Evolutionary conservation across 805 yeast species (phyloP).

Genomic region (Zygosaccharomyces siamensis): DNA sequence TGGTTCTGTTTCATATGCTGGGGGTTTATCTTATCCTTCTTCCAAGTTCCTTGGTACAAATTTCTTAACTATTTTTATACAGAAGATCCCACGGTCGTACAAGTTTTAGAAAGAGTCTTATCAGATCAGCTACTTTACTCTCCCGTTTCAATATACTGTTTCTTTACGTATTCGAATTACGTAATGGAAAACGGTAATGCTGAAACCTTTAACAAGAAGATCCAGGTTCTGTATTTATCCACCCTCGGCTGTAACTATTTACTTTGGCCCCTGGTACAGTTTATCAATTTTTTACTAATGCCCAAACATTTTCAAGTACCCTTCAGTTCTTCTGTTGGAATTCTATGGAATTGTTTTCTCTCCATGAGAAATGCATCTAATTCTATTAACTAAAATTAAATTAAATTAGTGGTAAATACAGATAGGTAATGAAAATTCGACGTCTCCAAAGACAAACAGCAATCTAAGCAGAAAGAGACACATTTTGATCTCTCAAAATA

Average conservation of each 20-base stretch:
- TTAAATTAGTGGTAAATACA: not conserved
- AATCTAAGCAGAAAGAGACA: slow-evolving; percentile 7
- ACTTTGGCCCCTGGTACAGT: slow-evolving; percentile 82
- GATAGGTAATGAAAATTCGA: not conserved
- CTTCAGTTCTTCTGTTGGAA: slow-evolving; percentile 79
- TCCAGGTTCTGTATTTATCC: slow-evolving; percentile 59
- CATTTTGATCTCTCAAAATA: slow-evolving; percentile 17
- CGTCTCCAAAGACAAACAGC: not conserved
- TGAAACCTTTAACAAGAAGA: slow-evolving; percentile 58
- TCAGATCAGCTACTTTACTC: slow-evolving; percentile 89
- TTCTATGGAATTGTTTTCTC: slow-evolving; percentile 89
- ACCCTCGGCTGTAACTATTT: slow-evolving; percentile 64
- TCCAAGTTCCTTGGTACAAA: slow-evolving; percentile 85
- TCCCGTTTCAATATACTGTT: slow-evolving; percentile 74
- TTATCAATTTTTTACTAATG: slow-evolving; percentile 64
- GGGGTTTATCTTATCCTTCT: slow-evolving; percentile 81
- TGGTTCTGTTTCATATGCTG: slow-evolving; percentile 76
- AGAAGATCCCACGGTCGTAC: slow-evolving; percentile 76
- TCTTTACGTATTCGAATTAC: slow-evolving; percentile 79
- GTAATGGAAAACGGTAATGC: slow-evolving; percentile 71
- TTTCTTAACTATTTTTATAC: slow-evolving; percentile 72
- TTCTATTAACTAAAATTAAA: not conserved
- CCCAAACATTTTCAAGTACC: slow-evolving; percentile 82
- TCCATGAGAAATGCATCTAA: slow-evolving; percentile 67
- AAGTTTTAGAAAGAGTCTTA: slow-evolving; percentile 78